Conservation (phyloP, 768 basidiomycete genomes). For the Tylopilus plumbeoviolaceoides region DNA sequence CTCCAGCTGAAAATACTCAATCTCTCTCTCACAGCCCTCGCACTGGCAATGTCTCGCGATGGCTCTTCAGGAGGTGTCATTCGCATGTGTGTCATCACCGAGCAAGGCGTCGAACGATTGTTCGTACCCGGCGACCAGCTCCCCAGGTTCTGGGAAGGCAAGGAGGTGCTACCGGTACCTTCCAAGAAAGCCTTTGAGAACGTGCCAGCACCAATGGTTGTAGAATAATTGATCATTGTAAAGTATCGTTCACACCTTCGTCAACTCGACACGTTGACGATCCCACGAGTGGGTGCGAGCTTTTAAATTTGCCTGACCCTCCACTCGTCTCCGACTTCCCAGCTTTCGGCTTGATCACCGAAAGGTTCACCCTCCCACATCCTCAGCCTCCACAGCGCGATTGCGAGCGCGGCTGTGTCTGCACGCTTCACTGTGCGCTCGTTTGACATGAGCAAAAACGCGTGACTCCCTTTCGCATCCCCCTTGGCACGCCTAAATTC, state of each 20-base stretch:
- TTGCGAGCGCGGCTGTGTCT: constrained; percentile 60
- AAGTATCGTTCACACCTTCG: neutral
- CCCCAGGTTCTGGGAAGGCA: constrained; percentile 87
- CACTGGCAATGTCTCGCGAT: constrained; percentile 96
- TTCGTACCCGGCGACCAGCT: constrained; percentile 91
- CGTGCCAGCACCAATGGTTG: constrained; percentile 39
- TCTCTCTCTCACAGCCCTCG: constrained; percentile 54
- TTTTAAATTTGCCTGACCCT: constrained; percentile 17
- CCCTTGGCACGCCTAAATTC: constrained; percentile 10
- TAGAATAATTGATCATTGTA: constrained; percentile 31
- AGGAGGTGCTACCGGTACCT: constrained; percentile 55
- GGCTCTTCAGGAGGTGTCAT: constrained; percentile 97
- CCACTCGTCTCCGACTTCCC: constrained; percentile 35
- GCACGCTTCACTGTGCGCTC: constrained; percentile 45
- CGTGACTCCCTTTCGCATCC: constrained; percentile 56
- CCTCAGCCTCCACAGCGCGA: constrained; percentile 74
- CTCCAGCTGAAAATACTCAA: constrained; percentile 2
- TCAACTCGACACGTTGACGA: too few species aligned
- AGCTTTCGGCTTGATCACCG: constrained; percentile 20
- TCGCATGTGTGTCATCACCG: constrained; percentile 95
- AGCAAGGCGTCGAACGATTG: constrained; percentile 84
- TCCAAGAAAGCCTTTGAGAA: constrained; percentile 18
- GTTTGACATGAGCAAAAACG: constrained; percentile 61
- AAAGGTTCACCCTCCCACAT: constrained; percentile 63
- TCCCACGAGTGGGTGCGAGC: neutral